phyloP scores from a whole-genome alignment of 768 basidiomycete genomes.

The Dacryopinax primogenitus region DNA sequence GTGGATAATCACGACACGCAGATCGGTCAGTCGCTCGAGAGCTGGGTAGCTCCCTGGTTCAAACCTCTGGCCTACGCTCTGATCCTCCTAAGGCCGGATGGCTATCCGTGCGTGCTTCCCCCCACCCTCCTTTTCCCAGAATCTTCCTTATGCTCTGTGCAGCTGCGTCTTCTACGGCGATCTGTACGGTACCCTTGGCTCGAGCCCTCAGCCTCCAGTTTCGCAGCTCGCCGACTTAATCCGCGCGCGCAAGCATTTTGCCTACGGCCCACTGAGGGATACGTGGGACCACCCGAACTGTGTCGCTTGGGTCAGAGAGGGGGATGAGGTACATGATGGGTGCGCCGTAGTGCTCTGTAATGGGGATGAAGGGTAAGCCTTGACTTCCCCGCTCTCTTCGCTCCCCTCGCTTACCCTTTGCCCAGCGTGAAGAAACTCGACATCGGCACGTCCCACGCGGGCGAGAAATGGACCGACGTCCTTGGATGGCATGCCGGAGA shows the following conservation, averaged over 20 bases:
- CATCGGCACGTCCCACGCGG: constrained; percentile 27
- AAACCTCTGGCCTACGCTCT: constrained; percentile 74
- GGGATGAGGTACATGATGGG: constrained; percentile 40
- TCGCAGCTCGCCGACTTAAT: constrained; percentile 44
- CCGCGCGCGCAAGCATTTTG: constrained; percentile 47
- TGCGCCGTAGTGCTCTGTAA: constrained; percentile 67
- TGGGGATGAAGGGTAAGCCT: constrained; percentile 20
- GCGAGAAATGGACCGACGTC: constrained; percentile 35
- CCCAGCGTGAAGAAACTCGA: constrained; percentile 10
- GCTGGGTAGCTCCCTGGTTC: constrained; percentile 64
- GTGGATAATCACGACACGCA: constrained; percentile 87
- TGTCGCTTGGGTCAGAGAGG: constrained; percentile 64
- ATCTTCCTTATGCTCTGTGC: not conserved
- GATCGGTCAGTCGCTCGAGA: constrained; percentile 65
- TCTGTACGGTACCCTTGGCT: constrained; percentile 57
- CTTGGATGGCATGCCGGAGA: constrained; percentile 36
- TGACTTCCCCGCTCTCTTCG: not conserved
- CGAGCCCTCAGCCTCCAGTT: constrained; percentile 44
- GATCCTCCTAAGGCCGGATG: constrained; percentile 54
- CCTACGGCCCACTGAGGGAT: constrained; percentile 52
- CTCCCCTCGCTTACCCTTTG: constrained; percentile 1
- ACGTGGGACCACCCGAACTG: constrained; percentile 46
- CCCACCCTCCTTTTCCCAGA: not conserved
- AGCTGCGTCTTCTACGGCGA: constrained; percentile 87
- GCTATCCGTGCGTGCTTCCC: constrained; percentile 51